Evolutionary conservation across 1,284 basidiomycete species (phyloP).

Genomic region (Tilletia walkeri): DNA sequence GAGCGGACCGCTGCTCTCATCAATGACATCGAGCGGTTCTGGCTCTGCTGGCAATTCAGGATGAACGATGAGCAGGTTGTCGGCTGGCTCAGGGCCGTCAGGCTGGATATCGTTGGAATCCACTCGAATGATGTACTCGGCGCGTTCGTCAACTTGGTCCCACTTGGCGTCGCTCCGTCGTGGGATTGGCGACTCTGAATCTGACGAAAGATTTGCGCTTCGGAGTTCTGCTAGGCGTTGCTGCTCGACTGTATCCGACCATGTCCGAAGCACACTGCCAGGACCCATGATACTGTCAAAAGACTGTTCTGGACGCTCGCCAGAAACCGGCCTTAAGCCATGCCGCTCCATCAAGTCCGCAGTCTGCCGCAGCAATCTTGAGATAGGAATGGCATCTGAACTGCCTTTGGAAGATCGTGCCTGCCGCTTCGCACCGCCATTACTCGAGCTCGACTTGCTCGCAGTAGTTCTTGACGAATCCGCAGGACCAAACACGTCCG

Average conservation of each 20-base stretch:
- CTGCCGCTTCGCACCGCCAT: too few species aligned
- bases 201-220: neutral
- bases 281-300: slow-evolving; percentile 30
- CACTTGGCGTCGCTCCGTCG: slow-evolving; percentile 20
- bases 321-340: slow-evolving; percentile 19
- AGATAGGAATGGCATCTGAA: slow-evolving; percentile 14
- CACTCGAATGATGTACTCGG: slow-evolving; percentile 12
- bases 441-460: too few species aligned
- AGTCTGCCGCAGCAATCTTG: slow-evolving; percentile 23
- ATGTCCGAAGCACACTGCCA: slow-evolving; percentile 38
- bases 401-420: too few species aligned
- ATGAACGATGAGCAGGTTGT: slow-evolving; percentile 1
- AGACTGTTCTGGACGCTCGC: slow-evolving; percentile 21
- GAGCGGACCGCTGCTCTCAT: neutral
- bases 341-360: slow-evolving; percentile 22
- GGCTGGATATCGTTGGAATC: neutral
- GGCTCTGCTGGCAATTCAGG: slow-evolving; percentile 1
- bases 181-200: slow-evolving; percentile 16
- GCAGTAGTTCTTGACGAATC: neutral
- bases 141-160: neutral
- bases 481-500: slow-evolving; percentile 15
- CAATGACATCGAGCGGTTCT: too few species aligned
- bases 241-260: slow-evolving; percentile 22
- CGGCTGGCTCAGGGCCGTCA: neutral
- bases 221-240: neutral